These are phyloP conservation scores for Arabis hirsuta DNA, from an alignment of 345 rosid species.

Conservation along the genomic window DNA sequence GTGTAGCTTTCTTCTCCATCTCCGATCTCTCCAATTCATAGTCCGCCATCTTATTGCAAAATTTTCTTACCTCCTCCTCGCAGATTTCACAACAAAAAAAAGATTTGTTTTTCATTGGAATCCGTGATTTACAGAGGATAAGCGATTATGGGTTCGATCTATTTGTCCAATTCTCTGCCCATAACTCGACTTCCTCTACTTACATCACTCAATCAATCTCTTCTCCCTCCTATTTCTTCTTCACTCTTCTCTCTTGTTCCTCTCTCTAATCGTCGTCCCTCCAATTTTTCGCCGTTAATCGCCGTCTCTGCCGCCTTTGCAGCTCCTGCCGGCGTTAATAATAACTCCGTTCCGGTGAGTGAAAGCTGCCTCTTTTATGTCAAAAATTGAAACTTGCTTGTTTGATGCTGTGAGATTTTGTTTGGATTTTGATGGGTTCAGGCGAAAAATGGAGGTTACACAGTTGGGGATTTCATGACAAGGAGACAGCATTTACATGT, in stretches of 20 bases:
- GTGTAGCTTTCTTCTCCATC: too few species aligned
- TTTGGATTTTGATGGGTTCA: slow-evolving; percentile 34
- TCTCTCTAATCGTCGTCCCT: slow-evolving; percentile 39
- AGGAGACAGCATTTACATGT: slow-evolving; percentile 63
- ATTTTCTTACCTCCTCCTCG: slow-evolving; percentile 1
- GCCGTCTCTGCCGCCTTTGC: slow-evolving; percentile 36
- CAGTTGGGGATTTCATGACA: slow-evolving; percentile 94
- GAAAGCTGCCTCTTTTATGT: not conserved
- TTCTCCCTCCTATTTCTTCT: slow-evolving; percentile 23
- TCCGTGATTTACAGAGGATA: slow-evolving; percentile 37
- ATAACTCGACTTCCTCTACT: slow-evolving; percentile 41
- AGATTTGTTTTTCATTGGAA: slow-evolving; percentile 23
- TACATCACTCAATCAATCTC: slow-evolving; percentile 29
- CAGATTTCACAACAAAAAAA: slow-evolving; percentile 8
- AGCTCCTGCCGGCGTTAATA: slow-evolving; percentile 45
- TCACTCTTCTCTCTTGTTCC: slow-evolving; percentile 32
- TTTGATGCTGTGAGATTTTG: slow-evolving; percentile 8
- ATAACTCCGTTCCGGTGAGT: slow-evolving; percentile 60
- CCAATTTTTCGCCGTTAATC: slow-evolving; percentile 22
- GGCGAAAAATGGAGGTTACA: slow-evolving; percentile 65
- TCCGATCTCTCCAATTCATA: too few species aligned
- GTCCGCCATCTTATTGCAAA: not conserved
- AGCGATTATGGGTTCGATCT: slow-evolving; percentile 45
- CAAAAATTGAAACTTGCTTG: slow-evolving; percentile 5
- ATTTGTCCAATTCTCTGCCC: slow-evolving; percentile 44